phyloP scores from a whole-genome alignment of 257 asterid species.

The Solanum tarapatanum region DNA sequence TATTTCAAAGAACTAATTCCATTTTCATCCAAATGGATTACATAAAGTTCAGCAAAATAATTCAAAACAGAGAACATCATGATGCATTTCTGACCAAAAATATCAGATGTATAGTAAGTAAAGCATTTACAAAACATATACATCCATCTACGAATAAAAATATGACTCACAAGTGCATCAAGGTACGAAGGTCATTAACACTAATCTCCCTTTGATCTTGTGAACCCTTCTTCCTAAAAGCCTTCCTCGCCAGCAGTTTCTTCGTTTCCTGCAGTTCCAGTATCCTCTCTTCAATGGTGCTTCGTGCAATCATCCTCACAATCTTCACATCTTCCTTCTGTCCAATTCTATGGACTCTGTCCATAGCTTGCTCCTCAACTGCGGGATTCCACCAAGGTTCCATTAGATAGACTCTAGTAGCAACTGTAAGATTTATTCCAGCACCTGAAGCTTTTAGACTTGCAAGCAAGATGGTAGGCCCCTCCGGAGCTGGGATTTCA shows the following conservation, averaged over 20 bases:
- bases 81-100: neutral
- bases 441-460: constrained; percentile 72
- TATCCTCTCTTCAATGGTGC: constrained; percentile 73
- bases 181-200: constrained; percentile 47
- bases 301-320: constrained; percentile 63
- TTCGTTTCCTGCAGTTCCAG: constrained; percentile 67
- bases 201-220: constrained; percentile 46
- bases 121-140: neutral
- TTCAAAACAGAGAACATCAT: neutral
- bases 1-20: neutral
- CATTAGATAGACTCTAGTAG: constrained; percentile 64
- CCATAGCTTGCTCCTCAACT: constrained; percentile 94
- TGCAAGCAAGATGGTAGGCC: constrained; percentile 77
- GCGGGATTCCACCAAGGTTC: constrained; percentile 99
- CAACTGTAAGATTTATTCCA: constrained; percentile 76
- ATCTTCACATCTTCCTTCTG: constrained; percentile 61
- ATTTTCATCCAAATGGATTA: neutral
- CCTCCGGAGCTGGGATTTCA: constrained; percentile 35
- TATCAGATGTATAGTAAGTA: neutral
- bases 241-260: constrained; percentile 51
- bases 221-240: constrained; percentile 39
- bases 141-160: neutral
- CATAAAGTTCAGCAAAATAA: neutral
- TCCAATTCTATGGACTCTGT: constrained; percentile 85
- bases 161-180: constrained; percentile 47